Base-by-base conservation (phyloP, 2,329 filamentous ascomycete genomes). In the Phialocephala subalpina region DNA sequence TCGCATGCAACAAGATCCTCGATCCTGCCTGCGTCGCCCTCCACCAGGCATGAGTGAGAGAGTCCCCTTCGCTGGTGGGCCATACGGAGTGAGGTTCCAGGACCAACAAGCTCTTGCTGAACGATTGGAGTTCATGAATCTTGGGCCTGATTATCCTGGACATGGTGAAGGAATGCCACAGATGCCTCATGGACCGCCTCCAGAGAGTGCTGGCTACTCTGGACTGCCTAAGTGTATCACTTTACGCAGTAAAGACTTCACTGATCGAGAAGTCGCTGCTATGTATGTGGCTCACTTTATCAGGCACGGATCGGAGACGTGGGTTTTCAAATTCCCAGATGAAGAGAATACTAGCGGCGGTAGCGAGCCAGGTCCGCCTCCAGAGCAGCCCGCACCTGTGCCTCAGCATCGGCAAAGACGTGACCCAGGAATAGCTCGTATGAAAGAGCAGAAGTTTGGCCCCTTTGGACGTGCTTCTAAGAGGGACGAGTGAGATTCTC, bases 211-310 rank as follows among this genome's bases (percentile, higher is more conserved):
- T 14, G 6, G 11, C 7, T 22, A 25, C n/a, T 11, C 45, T 22
- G n/a, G 11, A 14, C n/a, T n/a, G n/a, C 20, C 45, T 1, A 53
- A 33, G 9, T 27, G 49, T 29, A 11, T 53, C 12, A 53, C 49
- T 53, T 4, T 53, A 6, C 25, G 25, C 12, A 53, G 49, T 16
- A 27, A 33, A 14, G 49, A 53, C 12, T 53, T 53, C 18, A 33
- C 49, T 4, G 27, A 53, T 53, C 49, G 49, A 2, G 25, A 33
- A 18, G 25, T 53, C 11, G 49, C 49, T 33, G 49, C 49, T 3
- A 53, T 12, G 49, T 53, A 53, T 53, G 49, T 53, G 2, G 4
- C 49, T 53, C 49, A 53, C 18, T 53, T 53, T 22, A 53, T 53
- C 22, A 53, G 8, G 27, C 22, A 53, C 29, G 49, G 49, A 18